Conservation (phyloP, 495 filamentous ascomycete genomes). For the Neurospora sp. region DNA sequence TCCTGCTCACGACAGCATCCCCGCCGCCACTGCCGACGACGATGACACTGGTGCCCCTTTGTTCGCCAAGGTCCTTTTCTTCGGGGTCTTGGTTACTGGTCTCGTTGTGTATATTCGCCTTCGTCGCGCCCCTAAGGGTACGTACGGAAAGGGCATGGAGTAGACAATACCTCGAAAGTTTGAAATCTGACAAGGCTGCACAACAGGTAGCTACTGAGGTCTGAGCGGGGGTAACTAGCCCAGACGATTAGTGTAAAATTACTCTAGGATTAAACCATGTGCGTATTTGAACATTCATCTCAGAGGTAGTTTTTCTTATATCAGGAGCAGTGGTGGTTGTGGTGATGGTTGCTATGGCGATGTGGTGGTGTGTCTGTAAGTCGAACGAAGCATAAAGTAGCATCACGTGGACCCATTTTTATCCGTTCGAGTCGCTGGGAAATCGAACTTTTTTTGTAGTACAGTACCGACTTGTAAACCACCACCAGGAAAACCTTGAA, state of each 20-base stretch:
- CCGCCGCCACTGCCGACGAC: neutral
- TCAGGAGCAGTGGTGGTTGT: neutral
- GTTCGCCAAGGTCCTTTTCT: constrained; percentile 28
- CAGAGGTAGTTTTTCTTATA: neutral
- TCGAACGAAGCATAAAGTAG: neutral
- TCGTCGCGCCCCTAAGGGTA: neutral
- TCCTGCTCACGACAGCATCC: neutral
- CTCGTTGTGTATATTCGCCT: constrained; percentile 25
- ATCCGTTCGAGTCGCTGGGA: neutral
- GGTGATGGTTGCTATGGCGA: neutral
- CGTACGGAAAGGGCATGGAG: neutral
- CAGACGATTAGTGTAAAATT: neutral
- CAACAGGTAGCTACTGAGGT: neutral
- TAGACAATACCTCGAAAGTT: neutral
- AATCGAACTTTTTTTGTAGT: neutral
- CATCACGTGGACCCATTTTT: neutral
- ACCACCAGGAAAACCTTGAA: neutral
- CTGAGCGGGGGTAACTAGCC: neutral
- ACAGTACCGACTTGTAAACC: neutral
- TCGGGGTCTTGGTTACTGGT: constrained; percentile 26
- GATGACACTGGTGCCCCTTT: constrained; percentile 21
- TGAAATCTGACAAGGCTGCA: neutral
- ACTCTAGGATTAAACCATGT: neutral
- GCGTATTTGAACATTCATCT: neutral
- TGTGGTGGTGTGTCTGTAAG: neutral